Conservation (phyloP, 2,329 filamentous ascomycete species). For the Boeremia exigua region DNA sequence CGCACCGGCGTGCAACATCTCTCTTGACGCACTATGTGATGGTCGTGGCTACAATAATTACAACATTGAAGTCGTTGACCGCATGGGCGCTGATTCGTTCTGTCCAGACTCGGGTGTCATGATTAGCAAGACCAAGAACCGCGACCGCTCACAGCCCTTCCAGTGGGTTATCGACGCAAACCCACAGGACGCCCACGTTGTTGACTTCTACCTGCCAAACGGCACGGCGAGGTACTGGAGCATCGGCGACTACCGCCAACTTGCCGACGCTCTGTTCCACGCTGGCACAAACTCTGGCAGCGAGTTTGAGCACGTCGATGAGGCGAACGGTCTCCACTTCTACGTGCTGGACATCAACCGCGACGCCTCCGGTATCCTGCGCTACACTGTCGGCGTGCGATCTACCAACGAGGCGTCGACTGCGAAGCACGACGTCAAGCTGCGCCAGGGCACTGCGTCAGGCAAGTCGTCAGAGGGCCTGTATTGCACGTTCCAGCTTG, state of each 20-base stretch:
- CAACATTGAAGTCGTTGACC: constrained; percentile 60
- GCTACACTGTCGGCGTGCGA: constrained; percentile 57
- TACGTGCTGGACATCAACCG: constrained; percentile 56
- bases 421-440: constrained; percentile 46
- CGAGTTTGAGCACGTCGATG: constrained; percentile 57
- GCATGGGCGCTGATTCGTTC: constrained; percentile 62
- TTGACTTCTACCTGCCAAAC: constrained; percentile 59
- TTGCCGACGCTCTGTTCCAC: constrained; percentile 62
- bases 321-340: constrained; percentile 57
- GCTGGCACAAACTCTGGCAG: constrained; percentile 60
- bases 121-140: constrained; percentile 61
- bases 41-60: constrained; percentile 60
- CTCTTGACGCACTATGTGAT: constrained; percentile 57
- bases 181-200: constrained; percentile 58
- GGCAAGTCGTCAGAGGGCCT: constrained; percentile 42
- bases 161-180: constrained; percentile 64
- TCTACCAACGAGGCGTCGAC: constrained; percentile 49
- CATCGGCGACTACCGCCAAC: constrained; percentile 61
- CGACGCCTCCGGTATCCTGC: constrained; percentile 53
- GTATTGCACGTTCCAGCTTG: constrained; percentile 56
- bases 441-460: constrained; percentile 46
- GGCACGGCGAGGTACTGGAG: constrained; percentile 57
- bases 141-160: constrained; percentile 53
- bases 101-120: constrained; percentile 60
- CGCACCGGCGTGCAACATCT: constrained; percentile 53